phyloP scores from a whole-genome alignment of 1,284 basidiomycete genomes.

The Sporisorium exsertum region DNA sequence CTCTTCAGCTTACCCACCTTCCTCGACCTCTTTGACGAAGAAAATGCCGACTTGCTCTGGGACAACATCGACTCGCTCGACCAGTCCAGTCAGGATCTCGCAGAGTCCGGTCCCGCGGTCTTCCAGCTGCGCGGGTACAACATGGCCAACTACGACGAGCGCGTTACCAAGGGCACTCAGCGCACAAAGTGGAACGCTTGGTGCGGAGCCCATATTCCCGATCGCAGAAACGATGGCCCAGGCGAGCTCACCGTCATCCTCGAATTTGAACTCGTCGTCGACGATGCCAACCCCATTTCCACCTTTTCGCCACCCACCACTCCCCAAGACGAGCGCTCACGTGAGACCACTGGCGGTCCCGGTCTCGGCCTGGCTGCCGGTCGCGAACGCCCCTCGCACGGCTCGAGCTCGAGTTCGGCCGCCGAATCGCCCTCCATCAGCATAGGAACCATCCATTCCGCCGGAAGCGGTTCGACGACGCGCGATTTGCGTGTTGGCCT shows the following conservation, averaged over 20 bases:
- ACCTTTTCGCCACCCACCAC: constrained; percentile 47
- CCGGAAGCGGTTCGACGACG: constrained; percentile 31
- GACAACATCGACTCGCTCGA: constrained; percentile 81
- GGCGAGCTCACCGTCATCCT: constrained; percentile 70
- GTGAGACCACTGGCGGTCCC: constrained; percentile 56
- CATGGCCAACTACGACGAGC: constrained; percentile 48
- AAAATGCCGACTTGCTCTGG: constrained; percentile 80
- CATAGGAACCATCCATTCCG: constrained; percentile 45
- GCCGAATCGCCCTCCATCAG: constrained; percentile 36
- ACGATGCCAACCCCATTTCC: constrained; percentile 78
- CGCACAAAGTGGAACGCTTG: constrained; percentile 81
- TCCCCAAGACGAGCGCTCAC: constrained; percentile 21
- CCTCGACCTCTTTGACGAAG: constrained; percentile 78
- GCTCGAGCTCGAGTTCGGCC: constrained; percentile 2
- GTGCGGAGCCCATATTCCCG: constrained; percentile 78
- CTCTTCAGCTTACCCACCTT: constrained; percentile 84
- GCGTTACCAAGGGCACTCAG: constrained; percentile 71
- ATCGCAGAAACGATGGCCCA: constrained; percentile 34
- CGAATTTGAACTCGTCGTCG: constrained; percentile 85
- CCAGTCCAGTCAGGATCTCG: constrained; percentile 73
- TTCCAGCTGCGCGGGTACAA: constrained; percentile 79
- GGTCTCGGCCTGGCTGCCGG: constrained; percentile 27
- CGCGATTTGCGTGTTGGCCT: constrained; percentile 37
- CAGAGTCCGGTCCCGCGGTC: constrained; percentile 70
- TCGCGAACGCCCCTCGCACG: constrained; percentile 2